Conservation (phyloP, 2,329 filamentous ascomycete genomes). For the Alternaria sp. region DNA sequence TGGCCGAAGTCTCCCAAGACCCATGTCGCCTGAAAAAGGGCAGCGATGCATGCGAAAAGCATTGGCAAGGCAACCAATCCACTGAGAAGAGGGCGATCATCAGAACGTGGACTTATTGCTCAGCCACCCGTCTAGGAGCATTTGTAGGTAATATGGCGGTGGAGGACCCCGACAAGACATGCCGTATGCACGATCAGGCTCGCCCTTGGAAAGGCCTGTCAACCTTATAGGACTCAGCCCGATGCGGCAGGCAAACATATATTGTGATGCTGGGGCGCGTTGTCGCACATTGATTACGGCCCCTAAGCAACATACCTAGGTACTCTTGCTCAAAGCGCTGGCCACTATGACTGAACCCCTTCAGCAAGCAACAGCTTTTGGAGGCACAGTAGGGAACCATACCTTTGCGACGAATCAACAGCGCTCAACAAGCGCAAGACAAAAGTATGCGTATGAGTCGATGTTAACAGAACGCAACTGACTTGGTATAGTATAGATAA, state of each 20-base stretch:
- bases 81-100: neutral
- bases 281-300: neutral
- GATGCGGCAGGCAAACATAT: neutral
- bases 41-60: neutral
- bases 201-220: neutral
- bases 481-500: slow-evolving; percentile 21
- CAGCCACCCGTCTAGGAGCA: neutral
- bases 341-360: neutral
- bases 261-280: neutral
- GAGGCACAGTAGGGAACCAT: neutral
- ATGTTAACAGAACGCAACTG: neutral
- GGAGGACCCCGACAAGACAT: neutral
- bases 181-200: neutral
- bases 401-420: neutral
- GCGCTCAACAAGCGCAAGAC: slow-evolving; percentile 12
- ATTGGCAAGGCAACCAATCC: neutral
- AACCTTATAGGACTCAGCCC: neutral
- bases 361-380: neutral
- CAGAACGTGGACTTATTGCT: neutral
- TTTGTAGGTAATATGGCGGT: neutral
- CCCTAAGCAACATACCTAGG: neutral
- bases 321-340: neutral
- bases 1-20: neutral
- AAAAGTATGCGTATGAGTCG: slow-evolving; percentile 12
- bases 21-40: neutral